These are phyloP conservation scores for Penicillium pancosmium DNA, from an alignment of 495 filamentous ascomycete genomes.

Conservation along the genomic window DNA sequence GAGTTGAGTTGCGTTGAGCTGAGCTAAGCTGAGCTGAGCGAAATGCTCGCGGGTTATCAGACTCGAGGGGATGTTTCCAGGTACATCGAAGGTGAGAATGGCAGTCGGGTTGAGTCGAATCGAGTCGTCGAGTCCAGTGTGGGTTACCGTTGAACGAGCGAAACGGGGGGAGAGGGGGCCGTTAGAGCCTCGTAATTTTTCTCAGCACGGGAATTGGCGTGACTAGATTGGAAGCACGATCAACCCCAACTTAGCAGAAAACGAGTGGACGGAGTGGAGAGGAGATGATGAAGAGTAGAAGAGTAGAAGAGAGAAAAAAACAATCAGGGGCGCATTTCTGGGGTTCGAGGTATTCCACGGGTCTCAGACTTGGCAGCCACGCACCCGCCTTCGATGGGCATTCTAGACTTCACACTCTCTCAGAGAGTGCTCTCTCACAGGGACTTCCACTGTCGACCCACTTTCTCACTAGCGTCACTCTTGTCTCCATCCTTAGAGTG, in stretches of 20 bases:
- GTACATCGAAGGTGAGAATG: conserved; percentile 10
- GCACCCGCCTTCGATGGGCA: conserved; percentile 1
- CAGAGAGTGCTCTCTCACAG: neutral
- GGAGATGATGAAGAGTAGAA: conserved; percentile 1
- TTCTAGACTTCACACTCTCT: conserved; percentile 1
- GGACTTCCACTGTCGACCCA: neutral
- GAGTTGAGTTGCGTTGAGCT: too few relatives aligned
- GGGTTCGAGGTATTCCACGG: conserved; percentile 1
- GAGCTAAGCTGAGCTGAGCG: neutral
- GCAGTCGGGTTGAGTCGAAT: conserved; percentile 12
- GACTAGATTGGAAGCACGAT: neutral
- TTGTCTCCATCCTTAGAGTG: neutral
- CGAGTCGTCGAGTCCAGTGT: conserved; percentile 8
- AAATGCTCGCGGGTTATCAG: conserved; percentile 8
- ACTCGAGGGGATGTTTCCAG: conserved; percentile 3
- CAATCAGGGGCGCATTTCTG: conserved; percentile 5
- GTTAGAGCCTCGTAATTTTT: neutral
- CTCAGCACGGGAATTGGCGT: neutral
- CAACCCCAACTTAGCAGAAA: neutral
- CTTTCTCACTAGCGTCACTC: neutral
- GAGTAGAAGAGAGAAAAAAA: neutral
- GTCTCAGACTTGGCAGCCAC: neutral
- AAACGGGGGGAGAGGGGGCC: neutral
- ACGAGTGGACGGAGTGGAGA: neutral
- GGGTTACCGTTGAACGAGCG: neutral